Conservation (phyloP, 2,329 filamentous ascomycete species). For the Hymenoscyphus fraxineus region DNA sequence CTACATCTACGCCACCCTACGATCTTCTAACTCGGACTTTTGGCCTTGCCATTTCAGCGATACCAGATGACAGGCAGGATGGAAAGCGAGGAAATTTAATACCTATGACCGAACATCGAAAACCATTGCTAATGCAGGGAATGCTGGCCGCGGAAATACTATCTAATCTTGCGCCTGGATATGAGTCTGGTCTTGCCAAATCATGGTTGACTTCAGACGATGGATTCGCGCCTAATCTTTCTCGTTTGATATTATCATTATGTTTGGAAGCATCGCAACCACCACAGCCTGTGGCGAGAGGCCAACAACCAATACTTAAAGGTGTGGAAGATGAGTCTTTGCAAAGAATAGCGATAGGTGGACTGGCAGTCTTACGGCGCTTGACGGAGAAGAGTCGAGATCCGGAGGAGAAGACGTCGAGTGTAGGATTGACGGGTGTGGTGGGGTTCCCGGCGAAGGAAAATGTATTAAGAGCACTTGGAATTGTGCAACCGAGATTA, state of each 20-base stretch:
- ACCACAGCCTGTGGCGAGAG: constrained; percentile 39
- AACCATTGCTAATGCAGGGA: constrained; percentile 87
- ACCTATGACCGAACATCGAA: constrained; percentile 73
- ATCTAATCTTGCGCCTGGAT: constrained; percentile 65
- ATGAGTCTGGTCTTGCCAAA: constrained; percentile 69
- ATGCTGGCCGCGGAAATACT: constrained; percentile 87
- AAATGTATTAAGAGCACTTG: constrained; percentile 62
- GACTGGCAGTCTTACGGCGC: constrained; percentile 63
- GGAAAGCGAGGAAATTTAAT: constrained; percentile 58
- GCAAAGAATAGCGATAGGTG: constrained; percentile 58
- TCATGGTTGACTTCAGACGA: constrained; percentile 81
- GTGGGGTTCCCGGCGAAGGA: constrained; percentile 61
- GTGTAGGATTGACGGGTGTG: constrained; percentile 49
- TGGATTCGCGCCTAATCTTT: constrained; percentile 76
- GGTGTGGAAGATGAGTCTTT: constrained; percentile 36
- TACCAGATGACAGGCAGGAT: constrained; percentile 63
- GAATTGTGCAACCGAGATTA: constrained; percentile 60
- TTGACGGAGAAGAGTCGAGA: constrained; percentile 65
- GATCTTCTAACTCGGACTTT: constrained; percentile 86
- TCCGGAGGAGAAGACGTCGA: constrained; percentile 46
- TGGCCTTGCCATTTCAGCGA: constrained; percentile 76
- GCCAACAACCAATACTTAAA: constrained; percentile 22
- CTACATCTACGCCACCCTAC: constrained; percentile 58
- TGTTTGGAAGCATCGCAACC: constrained; percentile 54
- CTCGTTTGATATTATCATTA: constrained; percentile 70